These are phyloP conservation scores for Quercus alba DNA, from an alignment of 306 rosid species.

Conservation along the genomic window DNA sequence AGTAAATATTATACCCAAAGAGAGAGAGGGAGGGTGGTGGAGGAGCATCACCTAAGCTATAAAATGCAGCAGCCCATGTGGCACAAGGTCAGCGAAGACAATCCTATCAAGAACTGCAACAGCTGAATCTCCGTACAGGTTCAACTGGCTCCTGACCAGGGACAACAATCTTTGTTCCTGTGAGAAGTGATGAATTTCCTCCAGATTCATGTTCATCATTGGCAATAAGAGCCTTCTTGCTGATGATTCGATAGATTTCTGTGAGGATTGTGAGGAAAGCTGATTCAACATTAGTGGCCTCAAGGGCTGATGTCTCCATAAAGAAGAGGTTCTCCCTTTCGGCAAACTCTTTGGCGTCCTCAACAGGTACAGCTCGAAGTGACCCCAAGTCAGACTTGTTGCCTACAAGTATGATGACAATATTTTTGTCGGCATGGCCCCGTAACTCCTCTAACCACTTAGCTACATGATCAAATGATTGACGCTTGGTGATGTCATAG, in stretches of 20 bases:
- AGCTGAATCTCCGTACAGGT: conserved; percentile 41
- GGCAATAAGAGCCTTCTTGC: conserved; percentile 63
- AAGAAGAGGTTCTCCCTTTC: conserved; percentile 74
- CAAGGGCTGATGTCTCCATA: conserved; percentile 91
- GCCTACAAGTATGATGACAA: conserved; percentile 84
- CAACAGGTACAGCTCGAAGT: conserved; percentile 63
- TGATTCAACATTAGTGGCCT: conserved; percentile 76
- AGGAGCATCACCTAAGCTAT: conserved; percentile 26
- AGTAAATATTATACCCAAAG: neutral
- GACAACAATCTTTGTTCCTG: conserved; percentile 58
- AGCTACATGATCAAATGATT: conserved; percentile 66
- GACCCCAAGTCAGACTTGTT: conserved; percentile 83
- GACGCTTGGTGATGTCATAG: conserved; percentile 80
- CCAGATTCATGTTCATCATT: conserved; percentile 51
- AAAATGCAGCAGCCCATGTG: conserved; percentile 14
- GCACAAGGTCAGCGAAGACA: conserved; percentile 6
- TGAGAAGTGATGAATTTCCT: conserved; percentile 65
- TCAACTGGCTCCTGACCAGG: conserved; percentile 47
- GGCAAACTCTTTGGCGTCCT: conserved; percentile 76
- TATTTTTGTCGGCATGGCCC: conserved; percentile 69
- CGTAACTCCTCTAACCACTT: conserved; percentile 86
- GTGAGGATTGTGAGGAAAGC: conserved; percentile 78
- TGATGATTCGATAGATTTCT: conserved; percentile 58
- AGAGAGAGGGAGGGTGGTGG: neutral
- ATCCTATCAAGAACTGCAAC: conserved; percentile 58